Base-by-base conservation (phyloP, 257 asterid genomes). In the Solanum verrucosum region DNA sequence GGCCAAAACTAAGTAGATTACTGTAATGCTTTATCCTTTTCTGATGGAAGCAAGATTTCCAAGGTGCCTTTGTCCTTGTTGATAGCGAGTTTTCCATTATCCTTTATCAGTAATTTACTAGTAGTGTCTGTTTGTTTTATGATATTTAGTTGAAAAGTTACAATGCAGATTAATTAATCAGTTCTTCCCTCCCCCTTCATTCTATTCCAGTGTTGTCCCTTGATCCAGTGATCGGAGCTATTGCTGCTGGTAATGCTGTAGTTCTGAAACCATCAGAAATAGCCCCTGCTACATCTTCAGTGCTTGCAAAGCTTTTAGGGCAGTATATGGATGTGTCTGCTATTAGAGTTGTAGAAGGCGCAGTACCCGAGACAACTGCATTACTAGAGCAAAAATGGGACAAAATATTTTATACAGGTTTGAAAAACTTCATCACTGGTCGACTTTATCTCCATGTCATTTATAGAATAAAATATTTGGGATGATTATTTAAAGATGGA, bases 191-290 rank as follows among this genome's bases (percentile, higher is more conserved):
- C 49, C 67, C 67, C 31, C 70, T 82, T 49, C 25, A 18, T 82
- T 49, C 60, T 59, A 25, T 31, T 88, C 56, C 88, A 95, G 98
- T 90, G 83, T 84, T 95, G n/a, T 91, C 98, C 21, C 92, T 96
- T 35, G 98, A 94, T 37, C 99, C 99, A 13, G 90, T 95, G 84
- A 88, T 95, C n/a, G 98, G 98, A 89, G 99, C 99, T 34, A 91
- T 96, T 74, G 98, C 99, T 52, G 99, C 99, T 74, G 99, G 99
- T 16, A 96, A 96, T 89, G 92, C 94, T 29, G 96, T 96, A 46
- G 97, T 96, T 44, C 88, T 96, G 91, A 96, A 96, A 93, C 97
- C 93, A 65, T 91, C 93, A 84, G 93, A 91, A 91, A 21, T 91
- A 56, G 65, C 93, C 86, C 92, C 91, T 0, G 99, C 97, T 49